Evolutionary conservation across 768 basidiomycete species (phyloP), one percentile per base, ranked within the genome.

Genomic region (Sarcomyxa edulis): DNA sequence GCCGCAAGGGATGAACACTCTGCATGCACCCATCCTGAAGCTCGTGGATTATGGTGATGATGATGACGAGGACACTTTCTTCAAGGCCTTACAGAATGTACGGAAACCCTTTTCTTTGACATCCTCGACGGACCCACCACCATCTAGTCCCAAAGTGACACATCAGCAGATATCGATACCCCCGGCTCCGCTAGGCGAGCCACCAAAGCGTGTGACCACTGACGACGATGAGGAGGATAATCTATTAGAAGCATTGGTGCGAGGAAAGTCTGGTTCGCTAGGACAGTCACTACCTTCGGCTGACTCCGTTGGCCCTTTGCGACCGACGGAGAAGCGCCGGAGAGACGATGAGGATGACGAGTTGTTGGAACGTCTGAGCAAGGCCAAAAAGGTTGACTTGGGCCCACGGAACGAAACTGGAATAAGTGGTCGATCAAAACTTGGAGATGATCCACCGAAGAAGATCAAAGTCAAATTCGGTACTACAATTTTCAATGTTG

Each of bases 21-120:
- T 76, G 37, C 73, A 72, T 32, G 65, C 72, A 5, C 78, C 77
- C 16, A 62, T 71, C 60, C 68, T 70, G 16, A 65, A 74, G n/a
- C 65, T 91, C 35, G 72, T 86, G 21, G 88, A 88, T 52, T 90
- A 91, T 53, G 77, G 67, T 15, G 87, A 85, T 19, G 85, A 89
- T 31, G 84, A 84, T 14, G 81, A 84, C 29, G 76, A 76, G n/a
- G n/a, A n/a, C n/a, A n/a, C n/a, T n/a, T n/a, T 15, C 43, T 51
- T 7, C 66, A 61, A 16, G 40, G 52, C 35, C 25, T 52, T 42
- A 25, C 49, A 41, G 38, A 32, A 33, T 6, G 32, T 46, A 22
- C 43, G 37, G 24, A 51, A 49, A 37, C 44, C 54, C 36, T 56
- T 61, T 22, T 44, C 56, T 29, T 59, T 63, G 6, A 53, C 62